phyloP scores from a whole-genome alignment of 257 asterid species.

The Ajuga chamaepitys region DNA sequence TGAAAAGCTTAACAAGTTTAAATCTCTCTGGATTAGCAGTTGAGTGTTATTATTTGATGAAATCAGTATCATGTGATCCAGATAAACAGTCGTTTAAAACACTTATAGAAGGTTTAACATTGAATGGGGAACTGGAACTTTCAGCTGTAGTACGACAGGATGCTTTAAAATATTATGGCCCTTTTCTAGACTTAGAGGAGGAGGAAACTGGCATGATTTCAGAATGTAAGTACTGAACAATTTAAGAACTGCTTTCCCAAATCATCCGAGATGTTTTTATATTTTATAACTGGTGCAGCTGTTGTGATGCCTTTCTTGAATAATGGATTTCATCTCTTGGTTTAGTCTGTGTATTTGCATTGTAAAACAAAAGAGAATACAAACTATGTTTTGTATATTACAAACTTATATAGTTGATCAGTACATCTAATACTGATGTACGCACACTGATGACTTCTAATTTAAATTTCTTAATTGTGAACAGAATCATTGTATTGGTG shows the following conservation, averaged over 20 bases:
- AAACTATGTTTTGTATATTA: background rate
- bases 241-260: background rate
- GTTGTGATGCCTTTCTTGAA: background rate
- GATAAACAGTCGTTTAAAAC: constrained; percentile 40
- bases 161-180: constrained; percentile 38
- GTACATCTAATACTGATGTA: background rate
- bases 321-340: background rate
- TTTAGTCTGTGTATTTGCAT: background rate
- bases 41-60: constrained; percentile 62
- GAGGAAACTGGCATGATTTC: constrained; percentile 24
- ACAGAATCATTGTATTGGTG: background rate
- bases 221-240: constrained; percentile 11
- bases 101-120: constrained; percentile 36
- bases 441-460: background rate
- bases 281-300: background rate
- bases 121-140: constrained; percentile 35
- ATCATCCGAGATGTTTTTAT: background rate
- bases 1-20: constrained; percentile 43
- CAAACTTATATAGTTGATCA: background rate
- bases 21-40: constrained; percentile 42
- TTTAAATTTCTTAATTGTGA: background rate
- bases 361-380: background rate
- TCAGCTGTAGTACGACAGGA: constrained; percentile 36
- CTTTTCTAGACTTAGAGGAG: constrained; percentile 29
- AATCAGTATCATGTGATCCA: constrained; percentile 46